Evolutionary conservation across 768 basidiomycete species (phyloP).

Genomic region (Lentinula edodes): DNA sequence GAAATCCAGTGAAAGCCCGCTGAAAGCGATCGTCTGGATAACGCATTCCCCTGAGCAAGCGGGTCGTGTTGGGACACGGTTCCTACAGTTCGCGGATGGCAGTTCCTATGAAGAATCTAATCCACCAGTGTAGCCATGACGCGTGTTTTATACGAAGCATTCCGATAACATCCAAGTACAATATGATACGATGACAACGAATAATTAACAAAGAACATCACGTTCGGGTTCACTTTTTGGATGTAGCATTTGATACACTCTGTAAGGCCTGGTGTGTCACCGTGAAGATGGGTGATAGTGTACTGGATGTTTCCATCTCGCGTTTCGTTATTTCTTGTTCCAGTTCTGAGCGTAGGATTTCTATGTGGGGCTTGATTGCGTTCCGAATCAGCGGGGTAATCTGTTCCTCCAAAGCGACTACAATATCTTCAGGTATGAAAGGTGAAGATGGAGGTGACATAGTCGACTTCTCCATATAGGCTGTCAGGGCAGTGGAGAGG

Average conservation of each 20-base stretch:
- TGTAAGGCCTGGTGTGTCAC: background rate
- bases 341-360: slow-evolving; percentile 15
- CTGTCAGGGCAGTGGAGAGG: slow-evolving; percentile 18
- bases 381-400: slow-evolving; percentile 18
- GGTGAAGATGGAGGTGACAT: slow-evolving; percentile 9
- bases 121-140: slow-evolving; percentile 2
- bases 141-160: background rate
- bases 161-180: background rate
- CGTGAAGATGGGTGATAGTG: slow-evolving; percentile 18
- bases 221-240: background rate
- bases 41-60: slow-evolving; percentile 85
- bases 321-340: slow-evolving; percentile 16
- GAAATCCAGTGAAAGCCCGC: slow-evolving; percentile 34
- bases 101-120: slow-evolving; percentile 35
- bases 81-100: slow-evolving; percentile 42
- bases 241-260: background rate
- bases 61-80: slow-evolving; percentile 65
- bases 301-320: slow-evolving; percentile 19
- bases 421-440: slow-evolving; percentile 16
- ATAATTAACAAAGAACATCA: background rate
- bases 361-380: slow-evolving; percentile 18
- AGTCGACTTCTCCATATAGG: slow-evolving; percentile 11
- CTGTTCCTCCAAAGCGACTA: slow-evolving; percentile 19
- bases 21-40: slow-evolving; percentile 83
- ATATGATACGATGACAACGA: background rate